These are phyloP conservation scores for Fomitopsis pinicola DNA, from an alignment of 1,284 basidiomycete genomes.

Conservation along the genomic window DNA sequence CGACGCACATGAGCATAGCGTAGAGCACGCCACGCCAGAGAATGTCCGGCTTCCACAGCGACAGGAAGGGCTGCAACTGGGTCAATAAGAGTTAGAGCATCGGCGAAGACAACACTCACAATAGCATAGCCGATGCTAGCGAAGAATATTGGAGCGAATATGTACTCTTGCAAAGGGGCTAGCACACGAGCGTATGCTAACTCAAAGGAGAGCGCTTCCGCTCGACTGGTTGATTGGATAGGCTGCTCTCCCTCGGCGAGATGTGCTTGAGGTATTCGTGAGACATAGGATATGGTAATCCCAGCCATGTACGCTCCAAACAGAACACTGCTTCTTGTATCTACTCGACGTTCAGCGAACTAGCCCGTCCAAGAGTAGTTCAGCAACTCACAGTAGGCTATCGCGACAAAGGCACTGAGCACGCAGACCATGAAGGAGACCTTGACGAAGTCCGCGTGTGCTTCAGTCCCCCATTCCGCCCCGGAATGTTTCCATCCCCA, in stretches of 20 bases:
- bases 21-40: constrained; percentile 50
- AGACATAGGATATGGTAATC: constrained; percentile 19
- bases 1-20: constrained; percentile 43
- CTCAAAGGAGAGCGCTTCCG: constrained; percentile 19
- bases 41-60: constrained; percentile 38
- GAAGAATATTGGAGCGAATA: constrained; percentile 53
- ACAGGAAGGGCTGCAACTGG: constrained; percentile 35
- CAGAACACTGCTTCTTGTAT: constrained; percentile 24
- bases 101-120: constrained; percentile 12
- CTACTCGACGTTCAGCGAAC: constrained; percentile 7
- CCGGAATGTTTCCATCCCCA: constrained; percentile 13
- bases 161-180: constrained; percentile 27
- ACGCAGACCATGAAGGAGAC: constrained; percentile 17
- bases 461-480: constrained; percentile 17
- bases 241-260: background rate
- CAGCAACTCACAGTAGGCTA: constrained; percentile 20
- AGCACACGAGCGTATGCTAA: constrained; percentile 28
- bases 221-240: background rate
- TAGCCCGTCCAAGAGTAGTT: background rate
- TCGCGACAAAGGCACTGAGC: constrained; percentile 20
- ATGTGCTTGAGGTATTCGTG: constrained; percentile 10
- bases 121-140: constrained; percentile 50
- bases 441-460: constrained; percentile 21
- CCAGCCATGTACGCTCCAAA: constrained; percentile 28
- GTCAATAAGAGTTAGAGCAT: background rate